phyloP scores from a whole-genome alignment of 345 rosid genomes.

The Corymbia maculata region DNA sequence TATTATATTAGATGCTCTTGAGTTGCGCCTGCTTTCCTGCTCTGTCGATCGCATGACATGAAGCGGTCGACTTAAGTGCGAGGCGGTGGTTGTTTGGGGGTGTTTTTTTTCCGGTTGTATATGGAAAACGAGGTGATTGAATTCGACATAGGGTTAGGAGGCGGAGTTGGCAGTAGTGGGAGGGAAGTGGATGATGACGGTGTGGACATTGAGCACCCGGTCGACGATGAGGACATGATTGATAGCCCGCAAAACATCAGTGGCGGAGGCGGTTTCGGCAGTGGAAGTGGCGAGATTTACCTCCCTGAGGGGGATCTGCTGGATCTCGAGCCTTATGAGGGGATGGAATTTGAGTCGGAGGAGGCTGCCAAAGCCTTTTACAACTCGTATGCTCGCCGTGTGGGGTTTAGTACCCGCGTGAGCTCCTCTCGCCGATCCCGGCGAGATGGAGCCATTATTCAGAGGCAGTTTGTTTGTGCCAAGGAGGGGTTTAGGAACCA shows the following conservation, averaged over 20 bases:
- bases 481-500: slow-evolving; percentile 38
- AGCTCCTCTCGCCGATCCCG: slow-evolving; percentile 49
- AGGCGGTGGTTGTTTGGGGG: background rate
- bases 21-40: background rate
- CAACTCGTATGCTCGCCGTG: slow-evolving; percentile 45
- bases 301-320: slow-evolving; percentile 27
- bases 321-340: slow-evolving; percentile 46
- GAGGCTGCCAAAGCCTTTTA: slow-evolving; percentile 52
- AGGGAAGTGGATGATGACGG: slow-evolving; percentile 19
- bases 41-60: background rate
- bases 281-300: slow-evolving; percentile 16
- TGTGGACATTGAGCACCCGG: slow-evolving; percentile 21
- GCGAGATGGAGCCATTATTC: slow-evolving; percentile 47
- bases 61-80: background rate
- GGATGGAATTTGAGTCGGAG: slow-evolving; percentile 50
- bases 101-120: background rate
- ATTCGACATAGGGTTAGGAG: slow-evolving; percentile 42
- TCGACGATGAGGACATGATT: slow-evolving; percentile 29
- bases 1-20: background rate
- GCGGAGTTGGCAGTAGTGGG: slow-evolving; percentile 4
- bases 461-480: slow-evolving; percentile 46
- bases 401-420: slow-evolving; percentile 49
- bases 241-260: slow-evolving; percentile 1
- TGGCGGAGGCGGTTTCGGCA: background rate
- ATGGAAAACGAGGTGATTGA: slow-evolving; percentile 45